Base-by-base conservation (phyloP, 2,329 filamentous ascomycete genomes). In the Ophiostoma novo-ulmi region DNA sequence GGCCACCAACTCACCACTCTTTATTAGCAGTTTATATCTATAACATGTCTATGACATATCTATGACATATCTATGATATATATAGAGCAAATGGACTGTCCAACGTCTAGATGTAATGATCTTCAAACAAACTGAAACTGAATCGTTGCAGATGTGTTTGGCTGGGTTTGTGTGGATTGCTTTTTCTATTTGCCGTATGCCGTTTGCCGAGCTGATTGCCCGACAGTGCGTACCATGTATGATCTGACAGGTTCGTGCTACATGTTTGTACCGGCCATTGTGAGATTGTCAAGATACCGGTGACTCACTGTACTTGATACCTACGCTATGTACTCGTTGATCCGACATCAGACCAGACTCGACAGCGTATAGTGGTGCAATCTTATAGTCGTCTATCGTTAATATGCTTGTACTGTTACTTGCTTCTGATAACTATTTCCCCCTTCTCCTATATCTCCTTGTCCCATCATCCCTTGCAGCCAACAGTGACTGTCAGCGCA, bases 61-160 rank as follows among this genome's bases (percentile, higher is more conserved):
- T 31, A 31, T 31, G 3, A 1, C 3, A 31, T 31, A 31, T 31
- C 26, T 31, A 31, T 31, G 3, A 31, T 31, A 1, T 3, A 4
- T 31, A 31, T 31, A 31, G 31, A 31, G 31, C 31, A 31, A 31
- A 31, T 31, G 31, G 31, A 4, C 31, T 10, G 38, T 39, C 38
- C 11, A 3, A 7, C 20, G 7, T 48, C 44, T 48, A 48, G 44
- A 48, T 20, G 44, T 11, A 48, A 48, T 20, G 44, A 48, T 48
- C 44, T 20, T 48, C 44, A 48, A 20, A 63, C 55, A 64, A 64
- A 22, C 31, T 35, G 61, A 64, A 64, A 64, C 61, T 20, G 10
- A 14, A 20, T 20, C 38, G 61, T 64, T 64, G 61, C 61, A 64
- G 61, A 64, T 22, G 61, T 64, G 61, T 64, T 64, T 64, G 61